phyloP scores from a whole-genome alignment of 2,329 filamentous ascomycete genomes.

The Clarireedia monteithiana region DNA sequence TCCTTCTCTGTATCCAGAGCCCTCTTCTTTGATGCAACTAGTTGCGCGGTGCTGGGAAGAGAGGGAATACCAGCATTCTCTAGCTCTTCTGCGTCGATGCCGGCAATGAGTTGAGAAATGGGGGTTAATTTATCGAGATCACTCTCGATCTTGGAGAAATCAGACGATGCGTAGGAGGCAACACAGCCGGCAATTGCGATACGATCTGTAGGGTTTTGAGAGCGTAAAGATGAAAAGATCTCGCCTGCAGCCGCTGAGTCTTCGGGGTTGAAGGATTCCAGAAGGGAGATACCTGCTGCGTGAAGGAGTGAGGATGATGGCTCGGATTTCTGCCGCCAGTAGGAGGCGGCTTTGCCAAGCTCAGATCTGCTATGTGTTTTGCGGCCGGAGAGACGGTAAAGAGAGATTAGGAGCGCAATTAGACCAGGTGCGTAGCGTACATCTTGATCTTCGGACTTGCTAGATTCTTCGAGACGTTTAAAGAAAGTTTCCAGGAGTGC shows the following conservation, averaged over 20 bases:
- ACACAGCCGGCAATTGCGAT: constrained; percentile 76
- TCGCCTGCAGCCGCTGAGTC: constrained; percentile 65
- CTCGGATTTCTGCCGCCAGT: constrained; percentile 65
- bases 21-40: constrained; percentile 41
- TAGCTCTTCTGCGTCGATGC: constrained; percentile 54
- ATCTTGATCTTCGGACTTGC: constrained; percentile 49
- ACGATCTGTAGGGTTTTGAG: constrained; percentile 57
- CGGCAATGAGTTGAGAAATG: constrained; percentile 52
- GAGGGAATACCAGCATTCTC: constrained; percentile 58
- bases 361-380: constrained; percentile 64
- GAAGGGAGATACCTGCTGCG: constrained; percentile 74
- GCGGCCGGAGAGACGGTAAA: constrained; percentile 72
- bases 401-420: constrained; percentile 67
- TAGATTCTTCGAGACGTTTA: constrained; percentile 57
- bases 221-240: constrained; percentile 69
- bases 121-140: constrained; percentile 52
- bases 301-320: constrained; percentile 60
- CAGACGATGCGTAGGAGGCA: constrained; percentile 63
- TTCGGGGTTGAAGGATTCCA: constrained; percentile 62
- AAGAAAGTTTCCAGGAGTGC: constrained; percentile 71
- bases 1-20: constrained; percentile 37
- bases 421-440: constrained; percentile 79
- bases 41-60: constrained; percentile 33
- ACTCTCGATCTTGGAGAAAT: constrained; percentile 47
- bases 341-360: constrained; percentile 68